phyloP scores from a whole-genome alignment of 495 filamentous ascomycete genomes.

The Bathelium albidoporum region DNA sequence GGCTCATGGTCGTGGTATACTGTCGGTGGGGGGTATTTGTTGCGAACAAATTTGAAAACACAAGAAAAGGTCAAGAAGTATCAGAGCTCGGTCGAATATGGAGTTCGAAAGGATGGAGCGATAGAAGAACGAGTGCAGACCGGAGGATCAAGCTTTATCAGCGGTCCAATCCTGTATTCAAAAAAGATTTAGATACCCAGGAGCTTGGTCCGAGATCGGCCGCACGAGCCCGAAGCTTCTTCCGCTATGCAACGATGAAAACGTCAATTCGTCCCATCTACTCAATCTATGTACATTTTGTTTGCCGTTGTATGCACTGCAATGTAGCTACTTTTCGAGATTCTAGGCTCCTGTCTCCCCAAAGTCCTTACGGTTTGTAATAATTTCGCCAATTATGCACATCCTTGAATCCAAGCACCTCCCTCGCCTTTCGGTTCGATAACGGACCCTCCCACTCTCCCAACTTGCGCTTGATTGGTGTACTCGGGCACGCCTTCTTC shows the following conservation, averaged over 20 bases:
- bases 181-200: background rate
- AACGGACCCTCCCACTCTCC: slow-evolving; percentile 46
- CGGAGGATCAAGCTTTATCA: background rate
- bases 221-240: no score
- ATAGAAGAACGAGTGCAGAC: background rate
- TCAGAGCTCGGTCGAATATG: no score
- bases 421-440: slow-evolving; percentile 47
- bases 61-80: no score
- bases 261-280: background rate
- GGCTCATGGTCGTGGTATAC: background rate
- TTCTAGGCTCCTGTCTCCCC: background rate
- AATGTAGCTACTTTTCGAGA: no score
- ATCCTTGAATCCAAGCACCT: slow-evolving; percentile 48
- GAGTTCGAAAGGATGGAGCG: background rate
- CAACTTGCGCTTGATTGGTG: slow-evolving; percentile 42
- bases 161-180: background rate
- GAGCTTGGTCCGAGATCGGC: background rate
- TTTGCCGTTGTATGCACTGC: no score
- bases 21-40: no score
- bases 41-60: no score
- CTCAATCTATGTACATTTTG: background rate
- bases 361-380: slow-evolving; percentile 17
- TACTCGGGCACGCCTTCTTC: slow-evolving; percentile 36
- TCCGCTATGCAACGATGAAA: no score
- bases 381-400: slow-evolving; percentile 44